phyloP scores from a whole-genome alignment of 169 alveolate species.

The Cryptosporidium parvum region DNA sequence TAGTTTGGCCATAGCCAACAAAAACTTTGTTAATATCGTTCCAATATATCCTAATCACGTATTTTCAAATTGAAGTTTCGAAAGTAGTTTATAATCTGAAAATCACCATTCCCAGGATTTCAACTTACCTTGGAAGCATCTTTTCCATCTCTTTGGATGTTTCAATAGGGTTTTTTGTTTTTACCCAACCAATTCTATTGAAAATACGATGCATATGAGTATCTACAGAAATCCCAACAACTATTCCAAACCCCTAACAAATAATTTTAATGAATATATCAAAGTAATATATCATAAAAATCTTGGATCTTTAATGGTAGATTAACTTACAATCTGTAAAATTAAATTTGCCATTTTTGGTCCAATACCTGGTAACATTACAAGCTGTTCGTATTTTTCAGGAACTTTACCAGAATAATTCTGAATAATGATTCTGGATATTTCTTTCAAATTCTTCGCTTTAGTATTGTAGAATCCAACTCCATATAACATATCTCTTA shows the following conservation, averaged over 20 bases:
- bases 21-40: conserved; percentile 89
- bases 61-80: neutral
- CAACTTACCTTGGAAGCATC: conserved; percentile 84
- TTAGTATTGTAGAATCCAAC: conserved; percentile 95
- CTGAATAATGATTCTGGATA: conserved; percentile 86
- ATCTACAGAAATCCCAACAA: conserved; percentile 93
- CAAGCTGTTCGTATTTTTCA: conserved; percentile 85
- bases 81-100: neutral
- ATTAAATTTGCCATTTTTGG: conserved; percentile 94
- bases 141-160: conserved; percentile 90
- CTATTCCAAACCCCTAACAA: conserved; percentile 82
- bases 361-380: conserved; percentile 94
- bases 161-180: conserved; percentile 92
- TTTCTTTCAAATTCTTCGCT: conserved; percentile 89
- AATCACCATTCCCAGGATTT: neutral
- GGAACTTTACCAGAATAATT: conserved; percentile 92
- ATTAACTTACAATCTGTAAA: conserved; percentile 86
- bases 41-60: conserved; percentile 85
- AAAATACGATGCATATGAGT: conserved; percentile 93
- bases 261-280: neutral
- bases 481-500: conserved; percentile 87
- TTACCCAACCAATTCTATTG: conserved; percentile 92
- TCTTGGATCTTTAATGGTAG: neutral
- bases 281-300: neutral
- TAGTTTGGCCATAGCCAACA: conserved; percentile 97